Evolutionary conservation across 345 rosid genomes (phyloP).

Genomic region (Turnera subulata): DNA sequence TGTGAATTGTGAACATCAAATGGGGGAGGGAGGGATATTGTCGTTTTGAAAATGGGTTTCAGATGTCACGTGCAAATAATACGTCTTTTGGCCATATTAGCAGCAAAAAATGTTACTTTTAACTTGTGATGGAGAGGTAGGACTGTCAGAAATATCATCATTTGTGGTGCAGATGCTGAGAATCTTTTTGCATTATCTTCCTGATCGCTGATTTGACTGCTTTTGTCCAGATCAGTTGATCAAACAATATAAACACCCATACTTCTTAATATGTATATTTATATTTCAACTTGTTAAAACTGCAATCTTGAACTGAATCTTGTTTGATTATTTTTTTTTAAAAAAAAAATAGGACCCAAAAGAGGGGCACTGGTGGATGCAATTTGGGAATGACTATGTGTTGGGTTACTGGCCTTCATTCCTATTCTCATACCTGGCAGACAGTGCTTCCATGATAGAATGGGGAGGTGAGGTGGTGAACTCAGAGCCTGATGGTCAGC

Average conservation of each 20-base stretch:
- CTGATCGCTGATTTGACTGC: too few relatives aligned
- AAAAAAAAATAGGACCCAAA: constrained; percentile 63
- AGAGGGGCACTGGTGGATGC: constrained; percentile 99
- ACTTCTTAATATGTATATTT: too few relatives aligned
- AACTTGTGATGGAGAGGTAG: constrained; percentile 2
- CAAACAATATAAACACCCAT: too few relatives aligned
- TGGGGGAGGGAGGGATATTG: too few relatives aligned
- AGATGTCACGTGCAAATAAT: neutral
- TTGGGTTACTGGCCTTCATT: constrained; percentile 95
- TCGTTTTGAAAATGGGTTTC: neutral
- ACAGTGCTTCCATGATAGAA: constrained; percentile 93
- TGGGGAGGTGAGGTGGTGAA: constrained; percentile 99
- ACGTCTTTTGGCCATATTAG: neutral
- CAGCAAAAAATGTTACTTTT: too few relatives aligned
- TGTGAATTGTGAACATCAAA: too few relatives aligned
- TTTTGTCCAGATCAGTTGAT: too few relatives aligned
- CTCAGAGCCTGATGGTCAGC: constrained; percentile 74
- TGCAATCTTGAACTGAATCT: too few relatives aligned
- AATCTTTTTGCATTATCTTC: constrained; percentile 9
- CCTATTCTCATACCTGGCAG: constrained; percentile 86
- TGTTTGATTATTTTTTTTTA: neutral
- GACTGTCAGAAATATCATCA: constrained; percentile 21
- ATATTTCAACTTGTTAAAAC: neutral
- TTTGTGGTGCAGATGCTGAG: constrained; percentile 6
- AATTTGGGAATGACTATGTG: constrained; percentile 80